Base-by-base conservation (phyloP, 306 rosid genomes). In the Sophora flavescens region DNA sequence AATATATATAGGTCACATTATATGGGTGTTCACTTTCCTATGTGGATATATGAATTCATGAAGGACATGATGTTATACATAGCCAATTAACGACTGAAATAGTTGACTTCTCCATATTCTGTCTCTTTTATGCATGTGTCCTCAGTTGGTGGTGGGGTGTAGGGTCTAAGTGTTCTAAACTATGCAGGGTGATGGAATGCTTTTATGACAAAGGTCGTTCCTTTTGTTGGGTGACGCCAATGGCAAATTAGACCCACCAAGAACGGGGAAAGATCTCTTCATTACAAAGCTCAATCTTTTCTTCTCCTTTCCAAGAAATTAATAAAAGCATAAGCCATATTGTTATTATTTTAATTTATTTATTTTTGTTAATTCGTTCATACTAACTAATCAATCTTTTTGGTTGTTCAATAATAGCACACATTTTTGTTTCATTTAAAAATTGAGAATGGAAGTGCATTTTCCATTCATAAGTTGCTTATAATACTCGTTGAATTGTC, bases 211-310 rank as follows among this genome's bases (percentile, higher is more conserved):
- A 72, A 77, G 35, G 72, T 28, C 69, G 72, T 78, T 85, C 88
- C 64, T 78, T 85, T 78, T 78, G 83, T 74, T 78, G 75, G 78
- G 68, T 78, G 83, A 78, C 85, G 81, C 79, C 81, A 85, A 85
- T 78, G 52, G 72, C 79, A 74, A 17, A 17, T 50, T 80, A 65
- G 76, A 66, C 80, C 82, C 82, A 84, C 79, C 68, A 66, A 44
- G 11, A 62, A 77, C 61, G 35, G 39, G 18, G 16, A 67, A 68
- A 80, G 41, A 72, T 38, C 14, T 42, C 77, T 56, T 38, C 53
- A 74, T 82, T 80, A 4, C 36, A 70, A 63, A 65, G 54, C 68
- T 62, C 78, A 45, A 72, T 73, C 54, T 73, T 64, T 2, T 7
- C 67, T 47, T 67, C 63, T 74, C 59, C 51, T 47, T 68, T 68